phyloP scores from a whole-genome alignment of 2,329 filamentous ascomycete genomes.

The Hypoxylon sp. region DNA sequence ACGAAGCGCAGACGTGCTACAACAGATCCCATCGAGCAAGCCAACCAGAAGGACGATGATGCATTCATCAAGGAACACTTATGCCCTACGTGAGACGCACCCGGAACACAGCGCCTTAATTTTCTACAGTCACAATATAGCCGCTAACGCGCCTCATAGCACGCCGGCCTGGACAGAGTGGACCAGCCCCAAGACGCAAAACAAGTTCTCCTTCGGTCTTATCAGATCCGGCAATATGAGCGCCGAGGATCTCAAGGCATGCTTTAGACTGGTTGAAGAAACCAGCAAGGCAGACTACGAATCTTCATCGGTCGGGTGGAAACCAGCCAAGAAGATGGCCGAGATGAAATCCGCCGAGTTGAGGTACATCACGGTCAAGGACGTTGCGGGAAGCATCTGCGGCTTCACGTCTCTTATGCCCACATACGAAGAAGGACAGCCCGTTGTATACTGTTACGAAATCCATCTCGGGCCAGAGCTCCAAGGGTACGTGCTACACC shows the following conservation, averaged over 20 bases:
- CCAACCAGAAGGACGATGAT: slow-evolving; percentile 56
- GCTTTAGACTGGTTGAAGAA: slow-evolving; percentile 64
- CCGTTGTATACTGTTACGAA: slow-evolving; percentile 81
- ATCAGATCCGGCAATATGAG: slow-evolving; percentile 50
- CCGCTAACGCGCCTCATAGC: slow-evolving; percentile 20
- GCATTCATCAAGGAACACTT: slow-evolving; percentile 60
- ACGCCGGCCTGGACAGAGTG: slow-evolving; percentile 49
- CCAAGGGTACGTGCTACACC: slow-evolving; percentile 55
- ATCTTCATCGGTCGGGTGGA: slow-evolving; percentile 69
- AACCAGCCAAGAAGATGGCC: slow-evolving; percentile 62
- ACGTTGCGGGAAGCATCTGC: slow-evolving; percentile 46
- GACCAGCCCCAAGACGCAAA: slow-evolving; percentile 58
- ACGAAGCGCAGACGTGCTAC: slow-evolving; percentile 42
- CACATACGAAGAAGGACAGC: slow-evolving; percentile 70
- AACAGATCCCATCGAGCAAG: slow-evolving; percentile 54
- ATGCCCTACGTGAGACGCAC: slow-evolving; percentile 52
- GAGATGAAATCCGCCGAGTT: slow-evolving; percentile 76
- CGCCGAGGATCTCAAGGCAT: slow-evolving; percentile 57
- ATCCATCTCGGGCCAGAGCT: slow-evolving; percentile 69
- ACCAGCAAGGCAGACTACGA: slow-evolving; percentile 73
- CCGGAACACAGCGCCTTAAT: not conserved
- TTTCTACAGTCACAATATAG: not conserved
- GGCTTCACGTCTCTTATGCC: slow-evolving; percentile 75
- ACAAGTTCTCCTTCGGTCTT: slow-evolving; percentile 56
- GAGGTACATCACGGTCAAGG: slow-evolving; percentile 70